Base-by-base conservation (phyloP, 208 protist genomes). In the Leishmania turanica region DNA sequence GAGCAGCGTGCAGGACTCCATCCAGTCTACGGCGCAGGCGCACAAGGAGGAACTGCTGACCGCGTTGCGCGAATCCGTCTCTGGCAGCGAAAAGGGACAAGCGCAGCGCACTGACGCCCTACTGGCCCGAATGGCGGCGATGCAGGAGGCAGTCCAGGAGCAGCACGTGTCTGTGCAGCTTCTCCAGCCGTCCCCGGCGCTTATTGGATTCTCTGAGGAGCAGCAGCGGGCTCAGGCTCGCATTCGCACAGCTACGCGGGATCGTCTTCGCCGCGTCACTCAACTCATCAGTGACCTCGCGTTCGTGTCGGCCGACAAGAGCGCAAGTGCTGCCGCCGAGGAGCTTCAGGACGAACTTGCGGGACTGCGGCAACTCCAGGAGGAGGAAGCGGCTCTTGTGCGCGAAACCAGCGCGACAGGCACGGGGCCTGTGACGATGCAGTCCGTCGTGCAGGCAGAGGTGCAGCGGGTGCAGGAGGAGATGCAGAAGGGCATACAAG, bases 81-180 rank as follows among this genome's bases (percentile, higher is more conserved):
- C 27, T 15, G 53, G 56, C 42, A 81, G 49, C 21, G 68, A 74
- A 24, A 24, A 56, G 58, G 74, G 74, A 34, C 77, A 81, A 21
- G 62, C 70, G 24, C 66, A 77, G 31, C 84, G 75, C 17, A 76
- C 60, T 7, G 79, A 80, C 62, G 72, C 75, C 24, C 19, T 87
- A 34, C 49, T 79, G 42, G 51, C 15, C 21, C 72, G 71, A 19
- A 66, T 87, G 27, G 70, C 53, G 45, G 76, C 65, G 68, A 80
- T 88, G 72, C 78, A 86, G 58, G 69, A 53, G 8, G 60, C 78
- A 40, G 56, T 88, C 64, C 70, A 77, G 2, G 73, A 77, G 53
- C 85, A 88, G 58, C 51, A 60, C 8, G 76, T 68, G 2, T 78
- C 85, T 9, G 72, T 88, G 51, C 77, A 86, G 75, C 65, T 74